Evolutionary conservation across 176 grass and related monocot genomes (phyloP), one percentile per base, ranked within the genome.

Genomic region (Avena atlantica): DNA sequence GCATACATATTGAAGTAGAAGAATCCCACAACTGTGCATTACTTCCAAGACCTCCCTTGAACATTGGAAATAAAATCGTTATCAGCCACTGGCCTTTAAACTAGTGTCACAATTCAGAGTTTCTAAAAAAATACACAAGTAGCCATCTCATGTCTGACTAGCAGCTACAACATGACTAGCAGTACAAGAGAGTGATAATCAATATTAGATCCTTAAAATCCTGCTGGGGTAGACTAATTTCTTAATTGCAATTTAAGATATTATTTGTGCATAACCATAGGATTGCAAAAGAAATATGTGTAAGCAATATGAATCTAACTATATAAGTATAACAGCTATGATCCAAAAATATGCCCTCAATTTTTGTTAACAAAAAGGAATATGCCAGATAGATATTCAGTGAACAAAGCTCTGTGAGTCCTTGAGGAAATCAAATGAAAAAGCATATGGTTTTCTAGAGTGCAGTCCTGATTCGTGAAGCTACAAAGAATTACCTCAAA

Each of bases 21-120:
- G 47, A 81, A 85, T 86, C 82, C 61, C 47, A 67, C 62, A 79
- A 79, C 31, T 58, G 80, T 77, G 56, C 58, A 16, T 44, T 61
- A 80, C 78, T 50, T 73, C 48, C 69, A 51, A 44, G 14, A 85
- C 52, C 79, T 89, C 42, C 83, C 88, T 95, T 77, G 69, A 83
- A 90, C 64, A 89, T 75, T 70, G 53, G 50, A 89, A 83, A 68
- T 81, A 81, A 21, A 62, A 65, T 55, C 34, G 67, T 67, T 68
- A 84, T 52, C 74, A 88, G 37, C 70, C 79, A 81, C 64, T 66
- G 67, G 4, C 13, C 20, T 84, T 89, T 80, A 42, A 65, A 85
- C 37, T 75, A 62, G 17, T 42, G 25, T 50, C 6, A 70, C 23
- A 70, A 69, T 86, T 67, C 34, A 86, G 49, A 78, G 45, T 17